Evolutionary conservation across 2,329 filamentous ascomycete species (phyloP).

Genomic region (Aspergillus amoenus): DNA sequence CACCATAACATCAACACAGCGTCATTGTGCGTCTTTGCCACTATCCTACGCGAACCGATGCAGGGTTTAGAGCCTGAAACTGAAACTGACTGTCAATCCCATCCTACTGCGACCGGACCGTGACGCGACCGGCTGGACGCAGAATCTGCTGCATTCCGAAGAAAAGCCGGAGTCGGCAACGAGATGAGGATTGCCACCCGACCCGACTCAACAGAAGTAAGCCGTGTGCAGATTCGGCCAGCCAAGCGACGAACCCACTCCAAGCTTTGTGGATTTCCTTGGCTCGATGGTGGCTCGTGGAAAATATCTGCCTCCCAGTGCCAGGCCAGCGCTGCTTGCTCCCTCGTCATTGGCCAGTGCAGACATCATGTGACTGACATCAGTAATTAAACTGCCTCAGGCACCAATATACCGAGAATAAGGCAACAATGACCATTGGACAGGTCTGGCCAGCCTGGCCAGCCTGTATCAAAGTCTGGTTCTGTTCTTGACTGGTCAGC

Average conservation of each 20-base stretch:
- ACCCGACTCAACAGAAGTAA: background rate
- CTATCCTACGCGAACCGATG: too few species aligned
- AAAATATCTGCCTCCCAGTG: too few species aligned
- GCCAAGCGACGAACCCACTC: background rate
- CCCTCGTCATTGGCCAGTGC: background rate
- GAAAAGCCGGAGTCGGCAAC: background rate
- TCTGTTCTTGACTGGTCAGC: too few species aligned
- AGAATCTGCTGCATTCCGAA: background rate
- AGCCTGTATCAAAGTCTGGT: too few species aligned
- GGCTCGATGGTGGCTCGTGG: background rate
- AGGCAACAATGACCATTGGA: too few species aligned
- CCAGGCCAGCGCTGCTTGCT: background rate
- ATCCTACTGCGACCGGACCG: background rate
- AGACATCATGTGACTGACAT: background rate
- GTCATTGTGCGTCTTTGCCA: too few species aligned
- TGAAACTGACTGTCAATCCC: too few species aligned
- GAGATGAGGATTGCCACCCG: background rate
- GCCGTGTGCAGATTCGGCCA: background rate
- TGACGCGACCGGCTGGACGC: background rate
- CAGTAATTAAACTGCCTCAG: too few species aligned
- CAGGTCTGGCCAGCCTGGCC: too few species aligned
- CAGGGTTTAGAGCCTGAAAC: too few species aligned
- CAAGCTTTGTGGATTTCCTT: slow-evolving; percentile 11
- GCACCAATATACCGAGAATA: too few species aligned
- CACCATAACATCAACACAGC: too few species aligned